Conservation (phyloP, 2,329 filamentous ascomycete species). For the Paraconiothyrium brasiliense region DNA sequence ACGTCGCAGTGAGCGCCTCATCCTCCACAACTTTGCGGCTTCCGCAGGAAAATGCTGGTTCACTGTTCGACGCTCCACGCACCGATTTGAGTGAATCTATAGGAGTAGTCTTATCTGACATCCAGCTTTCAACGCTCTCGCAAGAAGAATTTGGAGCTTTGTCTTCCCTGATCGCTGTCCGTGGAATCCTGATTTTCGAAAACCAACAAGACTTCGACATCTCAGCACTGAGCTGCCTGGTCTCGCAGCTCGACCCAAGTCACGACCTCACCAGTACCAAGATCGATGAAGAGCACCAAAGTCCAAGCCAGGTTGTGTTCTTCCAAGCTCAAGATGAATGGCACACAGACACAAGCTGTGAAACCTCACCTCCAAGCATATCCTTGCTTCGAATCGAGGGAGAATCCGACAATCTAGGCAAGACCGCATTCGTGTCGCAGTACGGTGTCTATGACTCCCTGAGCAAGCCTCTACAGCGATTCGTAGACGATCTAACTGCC, state of each 20-base stretch:
- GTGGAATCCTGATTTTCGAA: slow-evolving; percentile 57
- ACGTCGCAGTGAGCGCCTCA: slow-evolving; percentile 47
- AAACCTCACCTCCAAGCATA: slow-evolving; percentile 18
- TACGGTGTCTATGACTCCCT: slow-evolving; percentile 26
- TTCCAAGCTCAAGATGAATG: slow-evolving; percentile 17
- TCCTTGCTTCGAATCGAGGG: slow-evolving; percentile 14
- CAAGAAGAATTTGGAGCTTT: slow-evolving; percentile 56
- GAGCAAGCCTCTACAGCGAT: slow-evolving; percentile 20
- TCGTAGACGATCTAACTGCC: slow-evolving; percentile 20
- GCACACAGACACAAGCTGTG: slow-evolving; percentile 15
- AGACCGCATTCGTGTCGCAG: slow-evolving; percentile 20
- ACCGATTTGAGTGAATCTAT: slow-evolving; percentile 30
- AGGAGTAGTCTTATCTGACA: slow-evolving; percentile 26
- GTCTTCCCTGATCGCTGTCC: slow-evolving; percentile 39
- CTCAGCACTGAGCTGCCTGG: slow-evolving; percentile 14
- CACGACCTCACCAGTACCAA: slow-evolving; percentile 3
- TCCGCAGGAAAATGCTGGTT: slow-evolving; percentile 55
- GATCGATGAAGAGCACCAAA: slow-evolving; percentile 29
- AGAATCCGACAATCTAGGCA: neutral
- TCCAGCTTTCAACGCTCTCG: slow-evolving; percentile 56
- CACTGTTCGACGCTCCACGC: slow-evolving; percentile 23
- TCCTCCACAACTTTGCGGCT: slow-evolving; percentile 36
- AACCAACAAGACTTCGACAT: slow-evolving; percentile 53
- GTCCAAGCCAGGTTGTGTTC: neutral
- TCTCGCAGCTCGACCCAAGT: slow-evolving; percentile 13